Evolutionary conservation across 2,329 filamentous ascomycete genomes (phyloP).

Genomic region (Apiospora aurea): DNA sequence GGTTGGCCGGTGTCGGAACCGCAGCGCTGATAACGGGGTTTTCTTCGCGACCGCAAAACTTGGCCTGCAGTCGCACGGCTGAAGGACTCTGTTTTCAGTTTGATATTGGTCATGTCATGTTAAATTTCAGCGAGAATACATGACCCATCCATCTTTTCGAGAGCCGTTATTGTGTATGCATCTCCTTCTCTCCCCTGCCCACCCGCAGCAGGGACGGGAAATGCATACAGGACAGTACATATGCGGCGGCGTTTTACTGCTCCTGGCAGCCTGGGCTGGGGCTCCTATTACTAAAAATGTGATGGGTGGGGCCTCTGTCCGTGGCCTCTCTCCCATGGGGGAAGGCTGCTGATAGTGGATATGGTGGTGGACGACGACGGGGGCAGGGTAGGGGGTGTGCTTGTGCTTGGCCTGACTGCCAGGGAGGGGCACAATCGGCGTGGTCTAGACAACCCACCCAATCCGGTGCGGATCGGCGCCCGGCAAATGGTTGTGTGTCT

Average conservation of each 20-base stretch:
- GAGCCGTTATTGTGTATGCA: neutral
- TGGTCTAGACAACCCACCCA: slow-evolving; percentile 13
- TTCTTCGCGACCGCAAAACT: neutral
- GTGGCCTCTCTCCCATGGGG: neutral
- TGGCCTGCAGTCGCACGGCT: slow-evolving; percentile 14
- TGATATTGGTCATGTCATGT: neutral
- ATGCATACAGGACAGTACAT: neutral
- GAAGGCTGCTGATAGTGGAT: neutral
- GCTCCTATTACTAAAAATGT: slow-evolving; percentile 7
- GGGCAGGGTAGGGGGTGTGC: neutral
- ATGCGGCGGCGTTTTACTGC: neutral
- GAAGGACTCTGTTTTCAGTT: neutral
- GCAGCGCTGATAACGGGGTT: neutral
- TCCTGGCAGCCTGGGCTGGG: neutral
- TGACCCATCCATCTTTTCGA: neutral
- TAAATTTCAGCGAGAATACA: slow-evolving; percentile 8
- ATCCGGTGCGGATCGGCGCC: slow-evolving; percentile 22
- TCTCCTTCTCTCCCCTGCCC: neutral
- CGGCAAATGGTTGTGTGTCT: neutral
- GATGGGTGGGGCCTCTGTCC: neutral
- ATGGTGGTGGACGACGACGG: no score
- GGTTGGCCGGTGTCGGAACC: slow-evolving; percentile 14
- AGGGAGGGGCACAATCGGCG: slow-evolving; percentile 15
- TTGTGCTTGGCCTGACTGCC: neutral
- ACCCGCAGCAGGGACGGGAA: neutral